Base-by-base conservation (phyloP, 2,329 filamentous ascomycete genomes). In the Penicillium griseofulvum region DNA sequence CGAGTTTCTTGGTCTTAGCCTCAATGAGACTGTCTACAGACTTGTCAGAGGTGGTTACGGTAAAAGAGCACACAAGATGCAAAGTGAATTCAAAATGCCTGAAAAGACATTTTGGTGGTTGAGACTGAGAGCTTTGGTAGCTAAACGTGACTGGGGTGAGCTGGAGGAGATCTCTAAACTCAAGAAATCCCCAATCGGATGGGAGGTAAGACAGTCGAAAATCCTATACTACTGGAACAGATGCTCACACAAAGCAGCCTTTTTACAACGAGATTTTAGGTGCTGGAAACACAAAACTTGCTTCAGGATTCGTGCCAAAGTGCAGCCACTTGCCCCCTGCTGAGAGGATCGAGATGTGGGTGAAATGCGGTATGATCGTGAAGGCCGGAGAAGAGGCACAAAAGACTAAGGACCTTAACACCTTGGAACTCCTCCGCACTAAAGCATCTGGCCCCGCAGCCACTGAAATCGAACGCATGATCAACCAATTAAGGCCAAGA, bases 371-470 rank as follows among this genome's bases (percentile, higher is more conserved):
- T 17, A 84, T 96, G 86, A 80, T 91, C 42, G 83, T 88, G 28
- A 91, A 90, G 75, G 94, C 94, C 2, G 94, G 89, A 4, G 92
- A 97, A 75, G 94, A 97, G 76, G 93, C 94, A 3, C 82, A 91
- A 56, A 90, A 87, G 76, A 81, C 83, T 56, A 95, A 89, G 74
- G 90, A 99, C 70, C 78, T 84, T 46, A 87, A 87, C 64, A 78
- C 87, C n/a, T 85, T 95, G 75, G 84, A 88, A 65, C 80, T 86
- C 49, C 76, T 97, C 61, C 80, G 90, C 62, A 83, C 83, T 54
- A 91, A 88, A 61, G 91, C 90, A 16, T 88, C 85, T 6, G 84
- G 85, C 49, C 83, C 81, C 33, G 87, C 87, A 49, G 76, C 82
- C 22, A 85, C 85, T 59, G 93, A 97, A 74, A 90, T 97, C 73